phyloP scores from a whole-genome alignment of 768 basidiomycete species.

The Boletus tomentosulus region DNA sequence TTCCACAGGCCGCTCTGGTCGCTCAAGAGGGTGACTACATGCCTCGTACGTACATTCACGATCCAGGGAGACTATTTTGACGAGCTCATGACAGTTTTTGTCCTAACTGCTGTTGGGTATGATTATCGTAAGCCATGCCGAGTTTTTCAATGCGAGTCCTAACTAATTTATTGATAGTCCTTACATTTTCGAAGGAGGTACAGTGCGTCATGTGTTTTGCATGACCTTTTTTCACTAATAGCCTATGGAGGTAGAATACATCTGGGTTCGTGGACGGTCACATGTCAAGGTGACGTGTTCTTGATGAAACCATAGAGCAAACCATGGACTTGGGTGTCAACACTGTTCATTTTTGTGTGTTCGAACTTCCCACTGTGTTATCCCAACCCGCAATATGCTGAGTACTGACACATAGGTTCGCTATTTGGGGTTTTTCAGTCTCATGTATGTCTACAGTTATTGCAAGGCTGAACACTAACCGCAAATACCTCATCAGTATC shows the following conservation, averaged over 20 bases:
- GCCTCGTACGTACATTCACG: background rate
- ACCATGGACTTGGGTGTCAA: background rate
- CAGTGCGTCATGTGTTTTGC: background rate
- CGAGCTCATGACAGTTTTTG: background rate
- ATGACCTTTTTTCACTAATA: background rate
- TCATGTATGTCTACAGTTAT: background rate
- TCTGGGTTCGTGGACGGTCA: background rate
- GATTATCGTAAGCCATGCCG: background rate
- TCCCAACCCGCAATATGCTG: background rate
- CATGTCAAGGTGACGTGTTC: background rate
- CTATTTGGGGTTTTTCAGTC: slow-evolving; percentile 1
- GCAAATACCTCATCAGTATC: background rate
- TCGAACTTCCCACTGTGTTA: background rate
- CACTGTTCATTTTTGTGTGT: background rate
- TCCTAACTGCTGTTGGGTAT: background rate
- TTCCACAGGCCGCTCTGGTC: too few relatives aligned
- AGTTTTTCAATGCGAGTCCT: background rate
- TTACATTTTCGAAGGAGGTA: slow-evolving; percentile 3
- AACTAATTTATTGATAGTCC: background rate
- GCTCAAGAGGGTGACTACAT: background rate
- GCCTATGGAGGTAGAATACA: background rate
- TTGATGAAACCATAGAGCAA: background rate
- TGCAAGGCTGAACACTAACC: background rate
- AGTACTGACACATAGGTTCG: background rate
- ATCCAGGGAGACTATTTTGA: background rate